These are phyloP conservation scores for Capsella rubella DNA, from an alignment of 441 rosid genomes.

Conservation along the genomic window DNA sequence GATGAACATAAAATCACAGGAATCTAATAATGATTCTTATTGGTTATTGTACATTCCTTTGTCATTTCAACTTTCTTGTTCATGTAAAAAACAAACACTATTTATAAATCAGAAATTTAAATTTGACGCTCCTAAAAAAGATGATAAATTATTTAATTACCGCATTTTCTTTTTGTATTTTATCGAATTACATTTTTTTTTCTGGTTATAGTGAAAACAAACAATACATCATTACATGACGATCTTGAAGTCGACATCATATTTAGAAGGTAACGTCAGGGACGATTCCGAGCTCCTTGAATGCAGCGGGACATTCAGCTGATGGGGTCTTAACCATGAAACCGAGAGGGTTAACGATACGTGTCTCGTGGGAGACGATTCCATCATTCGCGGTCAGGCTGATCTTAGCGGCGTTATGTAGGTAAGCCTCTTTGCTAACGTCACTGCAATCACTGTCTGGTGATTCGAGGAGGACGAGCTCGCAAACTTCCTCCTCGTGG, in stretches of 20 bases:
- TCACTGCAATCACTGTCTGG: slow-evolving; percentile 51
- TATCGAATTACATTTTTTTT: slow-evolving; percentile 26
- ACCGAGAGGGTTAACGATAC: slow-evolving; percentile 60
- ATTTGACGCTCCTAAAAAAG: background rate
- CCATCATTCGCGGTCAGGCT: slow-evolving; percentile 55
- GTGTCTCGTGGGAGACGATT: slow-evolving; percentile 45
- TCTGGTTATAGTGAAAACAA: slow-evolving; percentile 16
- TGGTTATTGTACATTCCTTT: slow-evolving; percentile 38
- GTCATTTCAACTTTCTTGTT: slow-evolving; percentile 5
- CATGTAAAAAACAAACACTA: slow-evolving; percentile 22
- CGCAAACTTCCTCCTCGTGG: slow-evolving; percentile 66
- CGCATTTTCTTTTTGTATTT: slow-evolving; percentile 7
- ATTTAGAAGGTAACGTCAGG: slow-evolving; percentile 37
- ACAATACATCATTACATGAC: slow-evolving; percentile 23
- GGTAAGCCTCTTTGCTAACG: slow-evolving; percentile 43
- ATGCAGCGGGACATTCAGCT: slow-evolving; percentile 52
- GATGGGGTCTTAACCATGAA: slow-evolving; percentile 53
- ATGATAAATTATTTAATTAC: background rate
- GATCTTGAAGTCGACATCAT: slow-evolving; percentile 21
- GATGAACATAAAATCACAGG: slow-evolving; percentile 18
- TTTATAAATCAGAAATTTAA: slow-evolving; percentile 10
- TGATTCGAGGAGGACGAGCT: slow-evolving; percentile 47
- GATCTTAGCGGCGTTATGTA: slow-evolving; percentile 51
- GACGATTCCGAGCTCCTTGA: slow-evolving; percentile 57
- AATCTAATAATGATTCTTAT: slow-evolving; percentile 25